Base-by-base conservation (phyloP, 2,329 filamentous ascomycete species). In the Ceratocystis cacaofunesta region DNA sequence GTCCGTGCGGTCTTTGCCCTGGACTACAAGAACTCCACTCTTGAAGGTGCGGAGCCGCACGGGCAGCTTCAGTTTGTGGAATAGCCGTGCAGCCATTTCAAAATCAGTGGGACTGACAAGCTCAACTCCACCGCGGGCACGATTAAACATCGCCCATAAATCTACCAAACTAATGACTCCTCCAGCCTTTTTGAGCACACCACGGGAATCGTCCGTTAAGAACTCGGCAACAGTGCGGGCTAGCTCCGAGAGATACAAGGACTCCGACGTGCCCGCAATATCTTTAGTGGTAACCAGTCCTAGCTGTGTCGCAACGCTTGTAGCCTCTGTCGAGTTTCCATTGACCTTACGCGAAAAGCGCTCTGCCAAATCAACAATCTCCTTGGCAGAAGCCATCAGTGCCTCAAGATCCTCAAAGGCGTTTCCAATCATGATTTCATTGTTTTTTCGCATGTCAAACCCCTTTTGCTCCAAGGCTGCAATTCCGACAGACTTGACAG, bases 331-430 rank as follows among this genome's bases (percentile, higher is more conserved):
- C 19, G 80, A 81, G 32, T 80, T 82, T 8, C 79, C 78, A 68
- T 82, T 83, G 22, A 78, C 78, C 71, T 92, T 88, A 12, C 84
- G 80, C 1, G 90, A 86, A 70, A 97, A 92, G 17, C 85, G 85
- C 74, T 97, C 92, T 0, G 94, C 94, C 52, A 99, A 85, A 4
- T 91, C 90, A 62, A 97, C 87, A 61, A 99, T 90, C 73, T 99
- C 90, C 73, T 97, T 96, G 4, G 94, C 94, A 2, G 92, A 96
- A 2, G 92, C 90, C 92, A 97, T 99, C 46, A 99, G 80, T 2
- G 94, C 92, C 73, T 97, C 92, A 0, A 99, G 82, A 72, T 99
- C 94, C 73, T 96, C 92, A 71, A 99, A 99, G 0, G 94, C 92
- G 69, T 84, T 91, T 30, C 92, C 92, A 69, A 99, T 96, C 62